Conservation (phyloP, 1,139 yeast genomes). For the Suhomyces atakaporum region DNA sequence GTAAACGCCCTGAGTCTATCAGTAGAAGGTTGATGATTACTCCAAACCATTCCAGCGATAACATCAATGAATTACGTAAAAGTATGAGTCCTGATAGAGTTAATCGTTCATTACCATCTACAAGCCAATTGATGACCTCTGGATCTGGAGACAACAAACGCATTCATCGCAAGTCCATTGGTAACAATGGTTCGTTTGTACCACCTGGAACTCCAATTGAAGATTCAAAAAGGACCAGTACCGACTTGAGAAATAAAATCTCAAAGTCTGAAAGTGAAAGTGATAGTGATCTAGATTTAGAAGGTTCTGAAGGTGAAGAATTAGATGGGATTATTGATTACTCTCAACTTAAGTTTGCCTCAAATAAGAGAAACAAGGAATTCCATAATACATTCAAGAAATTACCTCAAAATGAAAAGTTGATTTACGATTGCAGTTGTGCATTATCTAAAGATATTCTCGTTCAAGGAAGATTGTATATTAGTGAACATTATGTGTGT, state of each 20-base stretch:
- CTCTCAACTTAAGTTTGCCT: conserved; percentile 31
- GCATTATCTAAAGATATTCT: conserved; percentile 72
- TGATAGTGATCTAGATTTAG: conserved; percentile 18
- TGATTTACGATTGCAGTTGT: conserved; percentile 69
- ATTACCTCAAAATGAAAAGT: conserved; percentile 52
- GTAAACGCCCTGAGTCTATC: conserved; percentile 13
- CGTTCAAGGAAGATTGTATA: conserved; percentile 69
- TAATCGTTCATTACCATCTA: conserved; percentile 19
- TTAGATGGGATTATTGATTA: conserved; percentile 21
- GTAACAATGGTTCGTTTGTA: conserved; percentile 7
- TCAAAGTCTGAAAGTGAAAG: conserved; percentile 11
- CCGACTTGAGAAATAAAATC: conserved; percentile 11
- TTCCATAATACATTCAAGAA: conserved; percentile 64
- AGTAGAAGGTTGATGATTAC: conserved; percentile 17
- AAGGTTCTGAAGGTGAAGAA: conserved; percentile 15
- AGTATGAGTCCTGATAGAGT: conserved; percentile 24
- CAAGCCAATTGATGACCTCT: conserved; percentile 17
- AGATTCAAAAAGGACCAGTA: conserved; percentile 8
- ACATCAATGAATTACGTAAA: conserved; percentile 18
- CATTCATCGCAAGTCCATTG: conserved; percentile 25
- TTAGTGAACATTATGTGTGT: conserved; percentile 60
- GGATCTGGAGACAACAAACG: conserved; percentile 23
- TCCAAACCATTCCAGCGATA: conserved; percentile 25
- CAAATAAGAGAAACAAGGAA: conserved; percentile 55
- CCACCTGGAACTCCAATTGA: conserved; percentile 11